These are phyloP conservation scores for Flaveria brownii DNA, from an alignment of 129 eudicot species.

Conservation along the genomic window DNA sequence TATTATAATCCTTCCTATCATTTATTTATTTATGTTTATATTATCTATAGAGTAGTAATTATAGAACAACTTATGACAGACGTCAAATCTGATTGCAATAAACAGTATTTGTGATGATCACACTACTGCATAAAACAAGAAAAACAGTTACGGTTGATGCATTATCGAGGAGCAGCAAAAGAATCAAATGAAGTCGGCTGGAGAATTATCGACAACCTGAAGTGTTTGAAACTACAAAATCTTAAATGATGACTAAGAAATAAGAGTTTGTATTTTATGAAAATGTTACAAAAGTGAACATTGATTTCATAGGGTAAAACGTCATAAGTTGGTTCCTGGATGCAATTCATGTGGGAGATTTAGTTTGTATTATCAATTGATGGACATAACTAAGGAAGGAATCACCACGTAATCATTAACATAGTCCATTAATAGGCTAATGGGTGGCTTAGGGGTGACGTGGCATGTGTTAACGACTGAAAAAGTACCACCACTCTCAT, in stretches of 20 bases:
- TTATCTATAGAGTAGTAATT: too few relatives aligned
- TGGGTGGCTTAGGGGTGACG: too few relatives aligned
- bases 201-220: constrained; percentile 5
- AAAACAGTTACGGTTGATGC: constrained; percentile 5
- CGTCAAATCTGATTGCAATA: background rate
- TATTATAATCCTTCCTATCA: too few relatives aligned
- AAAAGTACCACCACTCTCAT: too few relatives aligned
- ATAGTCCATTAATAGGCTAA: too few relatives aligned
- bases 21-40: too few relatives aligned
- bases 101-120: constrained; percentile 14
- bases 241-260: constrained; percentile 24
- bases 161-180: constrained; percentile 35
- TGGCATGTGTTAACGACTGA: too few relatives aligned
- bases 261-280: constrained; percentile 22
- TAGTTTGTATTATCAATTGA: constrained; percentile 32
- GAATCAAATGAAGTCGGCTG: constrained; percentile 27
- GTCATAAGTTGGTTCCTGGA: constrained; percentile 33
- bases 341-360: constrained; percentile 25
- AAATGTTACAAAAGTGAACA: constrained; percentile 21
- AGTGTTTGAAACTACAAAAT: constrained; percentile 5
- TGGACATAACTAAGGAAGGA: constrained; percentile 34
- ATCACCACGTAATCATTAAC: constrained; percentile 8
- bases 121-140: constrained; percentile 8
- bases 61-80: background rate
- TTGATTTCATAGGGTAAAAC: constrained; percentile 34